Conservation (phyloP, 164 flowering plant genomes). For the Vitis amurensis region DNA sequence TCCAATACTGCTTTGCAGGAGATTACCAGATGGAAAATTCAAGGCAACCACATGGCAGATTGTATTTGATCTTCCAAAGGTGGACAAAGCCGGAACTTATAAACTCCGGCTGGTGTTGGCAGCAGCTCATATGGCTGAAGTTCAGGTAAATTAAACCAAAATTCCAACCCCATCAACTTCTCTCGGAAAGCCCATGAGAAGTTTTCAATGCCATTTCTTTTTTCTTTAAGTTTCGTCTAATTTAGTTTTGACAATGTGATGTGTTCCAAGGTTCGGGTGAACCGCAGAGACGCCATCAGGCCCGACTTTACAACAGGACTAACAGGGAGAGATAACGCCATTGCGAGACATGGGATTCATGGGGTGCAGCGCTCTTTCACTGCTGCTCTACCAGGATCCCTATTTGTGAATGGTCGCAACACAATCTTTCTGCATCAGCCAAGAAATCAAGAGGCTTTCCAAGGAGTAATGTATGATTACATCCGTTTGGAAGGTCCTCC, state of each 20-base stretch:
- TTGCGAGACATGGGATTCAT: constrained; percentile 46
- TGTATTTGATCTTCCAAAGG: constrained; percentile 7
- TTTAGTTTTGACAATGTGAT: no score
- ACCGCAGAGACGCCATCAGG: constrained; percentile 12
- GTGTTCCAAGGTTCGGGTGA: constrained; percentile 27
- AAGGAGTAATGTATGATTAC: constrained; percentile 44
- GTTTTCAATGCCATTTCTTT: not conserved
- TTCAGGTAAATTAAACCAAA: constrained; percentile 21
- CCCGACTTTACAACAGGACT: constrained; percentile 29
- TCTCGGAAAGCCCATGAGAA: not conserved
- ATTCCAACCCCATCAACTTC: no score
- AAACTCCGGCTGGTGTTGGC: constrained; percentile 31
- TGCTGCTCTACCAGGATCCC: constrained; percentile 20
- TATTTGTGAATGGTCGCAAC: constrained; percentile 25
- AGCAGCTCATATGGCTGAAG: constrained; percentile 19
- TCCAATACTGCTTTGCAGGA: no score
- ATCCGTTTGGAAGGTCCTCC: constrained; percentile 37
- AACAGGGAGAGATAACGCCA: constrained; percentile 37
- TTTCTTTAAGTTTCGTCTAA: no score
- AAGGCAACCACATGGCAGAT: constrained; percentile 23
- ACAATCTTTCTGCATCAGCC: constrained; percentile 28
- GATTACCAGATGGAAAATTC: no score
- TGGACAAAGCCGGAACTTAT: constrained; percentile 7
- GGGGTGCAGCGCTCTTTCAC: constrained; percentile 30
- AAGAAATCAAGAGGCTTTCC: constrained; percentile 21